Conservation (phyloP, 2,329 filamentous ascomycete species). For the Pseudogymnoascus sp. region DNA sequence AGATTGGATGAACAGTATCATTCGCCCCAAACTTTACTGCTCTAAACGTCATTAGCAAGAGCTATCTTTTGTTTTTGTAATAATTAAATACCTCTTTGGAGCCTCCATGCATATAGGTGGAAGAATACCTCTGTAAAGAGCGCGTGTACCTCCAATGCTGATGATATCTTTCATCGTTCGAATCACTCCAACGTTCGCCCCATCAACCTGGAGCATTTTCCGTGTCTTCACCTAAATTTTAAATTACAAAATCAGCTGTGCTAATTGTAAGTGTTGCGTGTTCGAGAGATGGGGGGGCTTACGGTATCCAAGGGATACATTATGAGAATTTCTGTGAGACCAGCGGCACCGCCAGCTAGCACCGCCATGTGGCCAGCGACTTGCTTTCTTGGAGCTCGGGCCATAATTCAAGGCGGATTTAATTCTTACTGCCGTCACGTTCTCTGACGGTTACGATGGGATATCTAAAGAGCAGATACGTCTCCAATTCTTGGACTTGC, state of each 20-base stretch:
- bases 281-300: conserved; percentile 38
- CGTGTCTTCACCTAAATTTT: not conserved
- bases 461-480: not conserved
- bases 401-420: not conserved
- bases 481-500: not conserved
- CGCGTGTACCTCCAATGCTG: not conserved
- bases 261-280: conserved; percentile 49
- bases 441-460: not conserved
- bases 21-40: conserved; percentile 97
- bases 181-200: not conserved
- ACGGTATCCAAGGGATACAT: conserved; percentile 10
- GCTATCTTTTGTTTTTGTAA: not conserved
- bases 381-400: not conserved
- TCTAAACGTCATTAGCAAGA: conserved; percentile 29
- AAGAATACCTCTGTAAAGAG: conserved; percentile 80
- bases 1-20: conserved; percentile 90
- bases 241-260: too few species aligned
- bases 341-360: not conserved
- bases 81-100: conserved; percentile 51
- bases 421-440: not conserved
- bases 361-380: not conserved
- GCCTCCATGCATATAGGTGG: conserved; percentile 95
- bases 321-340: conserved; percentile 10
- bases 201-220: not conserved
- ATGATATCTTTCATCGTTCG: not conserved